Conservation (phyloP, 2,329 filamentous ascomycete genomes). For the Fusarium cyanostomum region DNA sequence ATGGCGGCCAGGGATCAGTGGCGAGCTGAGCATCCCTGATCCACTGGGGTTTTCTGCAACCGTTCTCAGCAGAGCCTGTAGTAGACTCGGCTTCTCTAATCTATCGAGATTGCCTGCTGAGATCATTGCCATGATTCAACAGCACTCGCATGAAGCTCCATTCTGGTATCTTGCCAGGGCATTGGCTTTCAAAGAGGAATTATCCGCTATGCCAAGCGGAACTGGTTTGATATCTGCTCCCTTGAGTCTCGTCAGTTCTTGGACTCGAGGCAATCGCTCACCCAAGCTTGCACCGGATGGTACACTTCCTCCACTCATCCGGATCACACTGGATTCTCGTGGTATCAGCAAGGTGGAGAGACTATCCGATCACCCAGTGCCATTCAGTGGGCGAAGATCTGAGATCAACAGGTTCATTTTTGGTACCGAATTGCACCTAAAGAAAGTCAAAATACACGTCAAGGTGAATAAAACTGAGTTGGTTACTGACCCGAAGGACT, state of each 20-base stretch:
- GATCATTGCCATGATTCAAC: not conserved
- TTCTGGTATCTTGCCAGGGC: not conserved
- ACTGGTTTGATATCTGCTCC: not conserved
- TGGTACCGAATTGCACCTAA: too few species aligned
- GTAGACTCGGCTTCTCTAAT: not conserved
- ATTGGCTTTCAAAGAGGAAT: not conserved
- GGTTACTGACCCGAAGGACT: too few species aligned
- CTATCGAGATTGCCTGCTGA: not conserved
- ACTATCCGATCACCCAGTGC: not conserved
- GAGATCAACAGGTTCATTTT: not conserved
- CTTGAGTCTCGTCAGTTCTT: not conserved
- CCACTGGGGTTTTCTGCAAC: not conserved
- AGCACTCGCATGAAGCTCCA: not conserved
- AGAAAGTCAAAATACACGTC: too few species aligned
- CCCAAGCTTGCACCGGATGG: too few species aligned
- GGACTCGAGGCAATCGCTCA: not conserved
- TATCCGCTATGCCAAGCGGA: not conserved
- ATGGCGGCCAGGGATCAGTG: too few species aligned
- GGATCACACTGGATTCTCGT: not conserved
- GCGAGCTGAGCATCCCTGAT: not conserved
- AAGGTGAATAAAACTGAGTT: too few species aligned
- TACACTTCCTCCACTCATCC: too few species aligned
- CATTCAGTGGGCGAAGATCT: not conserved
- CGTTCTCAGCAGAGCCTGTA: not conserved
- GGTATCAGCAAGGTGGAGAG: not conserved